Base-by-base conservation (phyloP, 2,329 filamentous ascomycete genomes). In the Talaromyces sp. region DNA sequence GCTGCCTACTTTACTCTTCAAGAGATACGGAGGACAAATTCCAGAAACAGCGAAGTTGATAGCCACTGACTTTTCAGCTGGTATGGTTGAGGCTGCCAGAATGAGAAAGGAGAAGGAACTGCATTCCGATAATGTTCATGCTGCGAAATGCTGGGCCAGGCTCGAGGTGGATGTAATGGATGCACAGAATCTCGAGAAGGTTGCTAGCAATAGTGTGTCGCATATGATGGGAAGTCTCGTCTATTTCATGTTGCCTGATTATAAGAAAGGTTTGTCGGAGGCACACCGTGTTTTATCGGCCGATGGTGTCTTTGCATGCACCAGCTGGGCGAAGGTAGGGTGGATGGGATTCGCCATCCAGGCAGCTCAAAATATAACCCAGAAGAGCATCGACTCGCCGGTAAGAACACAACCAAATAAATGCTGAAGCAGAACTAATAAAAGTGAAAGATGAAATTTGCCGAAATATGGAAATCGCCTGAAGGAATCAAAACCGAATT, bases 161-260 rank as follows among this genome's bases (percentile, higher is more conserved):
- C 50, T 66, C 5, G 43, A 66, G 2, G 7, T 50, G 2, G 37
- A 59, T 17, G 43, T 66, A 13, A 58, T 66, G 59, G 59, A 66
- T 58, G 59, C 64, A 5, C 64, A 66, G 59, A 45, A 66, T 17
- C 27, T 66, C 33, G 43, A 45, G 3, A 45, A 17, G 8, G 5
- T 66, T 31, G 41, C 35, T n/a, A 33, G 41, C 3, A n/a, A 33
- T 27, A 62, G 59, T 22, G 17, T 66, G 13, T 66, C 59, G 10
- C 64, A 66, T 31, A 2, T 59, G 9, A 62, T 58, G 33, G 59
- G 59, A 15, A 66, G 64, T 22, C 22, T 66, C 4, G 52, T 66
- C 22, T 62, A 62, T 15, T 66, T 62, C 45, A 66, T 66, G 59
- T 31, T 66, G 11, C 64, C 64, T 6, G 64, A 66, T 5, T n/a